Percentiles rank a stretch among this genome's conserved stretches.
Conservation (phyloP, 768 basidiomycete species). For the Inosperma sp. region DNA sequence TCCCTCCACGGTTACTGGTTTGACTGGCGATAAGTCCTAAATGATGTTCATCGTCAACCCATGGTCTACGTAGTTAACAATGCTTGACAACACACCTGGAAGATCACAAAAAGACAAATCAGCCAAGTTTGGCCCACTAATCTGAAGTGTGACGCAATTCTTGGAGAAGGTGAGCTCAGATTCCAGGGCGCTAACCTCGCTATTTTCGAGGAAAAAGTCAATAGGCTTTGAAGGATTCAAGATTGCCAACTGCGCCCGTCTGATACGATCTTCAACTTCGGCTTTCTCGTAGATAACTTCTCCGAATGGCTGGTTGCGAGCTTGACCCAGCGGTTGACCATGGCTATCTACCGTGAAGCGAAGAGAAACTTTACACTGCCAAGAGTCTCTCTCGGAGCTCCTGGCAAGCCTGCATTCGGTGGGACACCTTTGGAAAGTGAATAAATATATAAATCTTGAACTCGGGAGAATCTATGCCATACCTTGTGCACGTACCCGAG, state of each 20-base stretch:
- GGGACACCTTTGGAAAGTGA: constrained; percentile 40
- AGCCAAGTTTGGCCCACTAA: constrained; percentile 54
- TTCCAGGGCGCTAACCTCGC: constrained; percentile 23
- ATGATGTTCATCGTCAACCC: neutral
- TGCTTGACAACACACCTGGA: constrained; percentile 38
- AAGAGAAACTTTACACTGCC: constrained; percentile 51
- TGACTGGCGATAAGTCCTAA: constrained; percentile 58
- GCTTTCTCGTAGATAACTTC: too few species aligned
- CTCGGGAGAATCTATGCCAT: neutral
- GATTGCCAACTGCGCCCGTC: too few species aligned
- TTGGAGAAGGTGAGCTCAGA: constrained; percentile 32
- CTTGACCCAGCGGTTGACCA: constrained; percentile 35
- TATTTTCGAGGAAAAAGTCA: constrained; percentile 37
- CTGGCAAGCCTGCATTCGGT: constrained; percentile 52
- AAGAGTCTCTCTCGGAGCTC: constrained; percentile 32
- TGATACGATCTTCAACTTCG: too few species aligned
- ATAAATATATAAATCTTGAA: neutral
- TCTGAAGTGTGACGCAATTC: constrained; percentile 51
- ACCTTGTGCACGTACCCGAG: constrained; percentile 76
- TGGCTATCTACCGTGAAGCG: constrained; percentile 39
- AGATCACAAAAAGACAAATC: constrained; percentile 65
- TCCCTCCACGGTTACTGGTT: constrained; percentile 41
- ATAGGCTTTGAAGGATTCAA: too few species aligned
- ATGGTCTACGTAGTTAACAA: neutral
- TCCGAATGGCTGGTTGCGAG: too few species aligned